Evolutionary conservation across 2,329 filamentous ascomycete genomes (phyloP), one percentile per base, ranked within the genome.

Genomic region (Onygenales sp.): DNA sequence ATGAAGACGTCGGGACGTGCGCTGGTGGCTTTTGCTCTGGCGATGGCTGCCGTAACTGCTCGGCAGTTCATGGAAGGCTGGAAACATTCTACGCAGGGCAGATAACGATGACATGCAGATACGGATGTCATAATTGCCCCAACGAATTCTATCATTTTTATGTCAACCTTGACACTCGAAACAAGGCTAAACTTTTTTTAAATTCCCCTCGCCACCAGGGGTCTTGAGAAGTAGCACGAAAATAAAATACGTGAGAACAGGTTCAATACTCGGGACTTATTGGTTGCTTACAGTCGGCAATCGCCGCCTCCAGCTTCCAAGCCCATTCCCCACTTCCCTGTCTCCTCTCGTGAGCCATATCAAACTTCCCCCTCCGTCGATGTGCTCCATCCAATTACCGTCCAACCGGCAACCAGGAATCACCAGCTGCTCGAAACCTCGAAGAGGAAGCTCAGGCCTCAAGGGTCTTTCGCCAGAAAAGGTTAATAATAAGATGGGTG

Each of bases 201-300:
- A 17, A 17, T 38, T 9, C 13, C 36, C 6, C 13, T 39, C 13
- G 36, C 36, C 36, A 39, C 36, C 9, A 39, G 36, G 9, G 13
- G 9, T 39, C 36, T 39, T 0, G 21, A 27, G 21, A 27, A 27
- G 21, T 27, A 27, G 21, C 21, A 27, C 21, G 5, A 27, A 27
- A 27, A 27, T 27, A 27, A 27, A 27, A 27, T 27, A 27, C 21
- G 5, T 5, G 21, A 27, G 21, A 27, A 27, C 21, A 27, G 21
- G 21, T 27, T 27, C 21, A 27, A 27, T 27, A 27, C 21, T 27
- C 27, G 9, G 8, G 33, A 11, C 32, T 27, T 47, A 47, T 38
- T 49, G 35, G 33, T 10, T 49, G 46, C 46, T 49, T 49, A 49
- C 11, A 39, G 10, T 39, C 46, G 35, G 46, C 46, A 49, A 38